phyloP scores from a whole-genome alignment of 768 basidiomycete genomes.

The Candolleomyces efflorescens region DNA sequence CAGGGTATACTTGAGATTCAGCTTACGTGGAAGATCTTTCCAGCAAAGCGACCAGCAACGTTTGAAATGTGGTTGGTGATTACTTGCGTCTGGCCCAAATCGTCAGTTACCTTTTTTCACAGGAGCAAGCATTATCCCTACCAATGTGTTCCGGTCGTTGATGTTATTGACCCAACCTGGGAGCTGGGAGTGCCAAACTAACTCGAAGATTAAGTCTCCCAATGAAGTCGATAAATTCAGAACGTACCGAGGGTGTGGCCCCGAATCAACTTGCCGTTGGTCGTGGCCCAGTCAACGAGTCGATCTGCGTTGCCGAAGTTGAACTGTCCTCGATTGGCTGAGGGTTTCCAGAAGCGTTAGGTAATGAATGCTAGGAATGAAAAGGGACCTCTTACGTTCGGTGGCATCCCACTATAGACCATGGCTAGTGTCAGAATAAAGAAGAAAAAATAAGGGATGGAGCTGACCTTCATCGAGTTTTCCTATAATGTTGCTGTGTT shows the following conservation, averaged over 20 bases:
- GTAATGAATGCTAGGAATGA: neutral
- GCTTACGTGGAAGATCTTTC: conserved; percentile 26
- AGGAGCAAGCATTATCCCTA: conserved; percentile 2
- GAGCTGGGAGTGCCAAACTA: conserved; percentile 34
- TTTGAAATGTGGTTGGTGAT: conserved; percentile 36
- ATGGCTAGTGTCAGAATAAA: neutral
- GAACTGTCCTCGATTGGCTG: conserved; percentile 24
- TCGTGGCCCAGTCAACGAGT: conserved; percentile 35
- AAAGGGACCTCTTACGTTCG: conserved; percentile 23
- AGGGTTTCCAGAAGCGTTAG: conserved; percentile 13
- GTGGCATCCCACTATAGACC: conserved; percentile 32
- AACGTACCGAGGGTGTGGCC: conserved; percentile 33
- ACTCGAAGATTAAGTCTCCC: neutral
- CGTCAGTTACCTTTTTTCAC: neutral
- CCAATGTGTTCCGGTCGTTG: conserved; percentile 27
- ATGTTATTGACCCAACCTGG: conserved; percentile 33
- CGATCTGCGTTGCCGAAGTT: conserved; percentile 30
- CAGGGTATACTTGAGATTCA: neutral
- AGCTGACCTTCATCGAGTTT: conserved; percentile 38
- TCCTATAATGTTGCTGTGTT: conserved; percentile 17
- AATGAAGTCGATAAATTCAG: neutral
- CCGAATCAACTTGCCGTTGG: conserved; percentile 36
- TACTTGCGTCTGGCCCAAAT: conserved; percentile 22
- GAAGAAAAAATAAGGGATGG: neutral
- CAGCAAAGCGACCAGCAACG: conserved; percentile 38